Evolutionary conservation across 2,329 filamentous ascomycete species (phyloP).

Genomic region (Colletotrichum sp.): DNA sequence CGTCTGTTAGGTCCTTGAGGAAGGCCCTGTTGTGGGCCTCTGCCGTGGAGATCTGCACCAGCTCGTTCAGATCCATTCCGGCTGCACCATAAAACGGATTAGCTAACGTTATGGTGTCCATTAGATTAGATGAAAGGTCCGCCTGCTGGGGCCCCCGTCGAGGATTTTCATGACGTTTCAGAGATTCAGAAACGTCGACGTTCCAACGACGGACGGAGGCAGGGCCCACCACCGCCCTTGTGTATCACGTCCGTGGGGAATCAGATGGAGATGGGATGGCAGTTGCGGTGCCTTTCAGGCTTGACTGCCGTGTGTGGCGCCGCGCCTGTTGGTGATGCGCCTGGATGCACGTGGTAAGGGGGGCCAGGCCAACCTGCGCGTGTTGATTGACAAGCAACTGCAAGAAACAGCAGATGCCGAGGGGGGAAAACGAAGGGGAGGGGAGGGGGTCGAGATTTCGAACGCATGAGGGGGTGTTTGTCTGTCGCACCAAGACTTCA

Average conservation of each 20-base stretch:
- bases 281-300: background rate
- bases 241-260: conserved; percentile 19
- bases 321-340: background rate
- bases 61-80: conserved; percentile 25
- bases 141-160: background rate
- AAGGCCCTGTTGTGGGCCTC: conserved; percentile 25
- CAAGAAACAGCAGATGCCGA: background rate
- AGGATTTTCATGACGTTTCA: conserved; percentile 4
- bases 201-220: background rate
- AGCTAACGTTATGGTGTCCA: background rate
- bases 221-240: background rate
- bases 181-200: conserved; percentile 3
- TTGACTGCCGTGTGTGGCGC: background rate
- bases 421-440: background rate
- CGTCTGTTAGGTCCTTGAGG: conserved; percentile 45
- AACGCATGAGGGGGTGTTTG: background rate
- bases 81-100: conserved; percentile 17
- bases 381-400: background rate
- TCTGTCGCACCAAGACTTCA: background rate
- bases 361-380: background rate
- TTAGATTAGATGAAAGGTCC: background rate
- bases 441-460: background rate
- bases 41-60: conserved; percentile 25
- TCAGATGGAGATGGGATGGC: conserved; percentile 7
- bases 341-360: background rate